Conservation (phyloP, 2,329 filamentous ascomycete genomes). For the Neurospora sp. region DNA sequence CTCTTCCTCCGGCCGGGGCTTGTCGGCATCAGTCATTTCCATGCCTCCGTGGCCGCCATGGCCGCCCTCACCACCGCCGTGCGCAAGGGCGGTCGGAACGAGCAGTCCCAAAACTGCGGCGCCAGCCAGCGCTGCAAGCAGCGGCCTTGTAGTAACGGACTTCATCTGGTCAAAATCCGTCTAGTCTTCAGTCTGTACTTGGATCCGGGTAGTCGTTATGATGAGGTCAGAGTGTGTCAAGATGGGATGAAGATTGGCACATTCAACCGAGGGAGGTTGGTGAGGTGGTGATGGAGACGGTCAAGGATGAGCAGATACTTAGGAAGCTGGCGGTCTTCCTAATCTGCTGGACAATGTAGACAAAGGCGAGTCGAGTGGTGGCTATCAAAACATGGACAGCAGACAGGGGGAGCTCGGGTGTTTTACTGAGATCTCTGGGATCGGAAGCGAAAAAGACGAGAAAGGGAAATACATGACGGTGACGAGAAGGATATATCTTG, state of each 20-base stretch:
- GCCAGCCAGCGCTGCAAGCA: constrained; percentile 14
- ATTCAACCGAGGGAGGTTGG: not conserved
- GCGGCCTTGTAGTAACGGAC: constrained; percentile 1
- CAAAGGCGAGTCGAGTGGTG: not conserved
- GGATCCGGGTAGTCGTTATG: not conserved
- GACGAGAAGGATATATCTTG: not conserved
- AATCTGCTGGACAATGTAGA: not conserved
- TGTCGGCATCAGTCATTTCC: constrained; percentile 18
- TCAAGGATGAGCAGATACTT: not conserved
- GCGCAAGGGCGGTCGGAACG: constrained; percentile 20
- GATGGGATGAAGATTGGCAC: not conserved
- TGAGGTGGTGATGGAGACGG: not conserved
- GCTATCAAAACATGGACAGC: not conserved
- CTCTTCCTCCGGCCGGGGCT: constrained; percentile 19
- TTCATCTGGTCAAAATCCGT: not conserved
- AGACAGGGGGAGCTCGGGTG: not conserved
- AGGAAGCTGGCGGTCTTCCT: not conserved
- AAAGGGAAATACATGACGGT: not conserved
- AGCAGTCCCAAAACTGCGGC: constrained; percentile 16
- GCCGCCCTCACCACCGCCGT: constrained; percentile 20
- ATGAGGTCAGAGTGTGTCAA: not conserved
- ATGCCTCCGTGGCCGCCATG: constrained; percentile 16
- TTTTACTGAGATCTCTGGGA: not conserved
- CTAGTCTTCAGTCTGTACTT: not conserved
- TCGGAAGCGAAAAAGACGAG: not conserved